These are phyloP conservation scores for Eimeria acervulina DNA, from an alignment of 169 alveolate genomes.

Conservation along the genomic window DNA sequence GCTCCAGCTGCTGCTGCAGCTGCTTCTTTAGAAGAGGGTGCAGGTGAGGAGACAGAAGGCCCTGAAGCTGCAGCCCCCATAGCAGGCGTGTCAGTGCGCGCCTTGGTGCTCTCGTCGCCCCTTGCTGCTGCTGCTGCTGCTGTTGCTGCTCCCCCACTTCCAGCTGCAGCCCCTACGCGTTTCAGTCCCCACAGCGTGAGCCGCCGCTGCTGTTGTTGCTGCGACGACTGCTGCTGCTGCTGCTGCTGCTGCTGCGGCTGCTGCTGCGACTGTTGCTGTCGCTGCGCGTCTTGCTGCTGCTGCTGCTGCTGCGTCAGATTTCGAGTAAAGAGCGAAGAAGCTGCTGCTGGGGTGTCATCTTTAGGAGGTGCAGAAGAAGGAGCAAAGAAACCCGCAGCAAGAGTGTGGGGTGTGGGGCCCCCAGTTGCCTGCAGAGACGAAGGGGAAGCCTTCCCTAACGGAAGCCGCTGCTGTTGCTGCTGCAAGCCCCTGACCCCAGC, in stretches of 20 bases:
- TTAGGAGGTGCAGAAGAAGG: constrained; percentile 64
- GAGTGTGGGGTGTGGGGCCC: constrained; percentile 66
- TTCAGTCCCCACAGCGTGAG: constrained; percentile 56
- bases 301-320: constrained; percentile 68
- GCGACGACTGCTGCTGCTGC: constrained; percentile 40
- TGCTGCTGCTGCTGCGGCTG: constrained; percentile 47
- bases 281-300: constrained; percentile 24
- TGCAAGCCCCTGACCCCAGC: not conserved
- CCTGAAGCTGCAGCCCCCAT: not conserved
- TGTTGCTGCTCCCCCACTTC: constrained; percentile 30
- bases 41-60: not conserved
- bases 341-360: constrained; percentile 17
- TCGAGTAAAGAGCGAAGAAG: constrained; percentile 43
- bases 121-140: constrained; percentile 68
- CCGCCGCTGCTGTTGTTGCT: constrained; percentile 46
- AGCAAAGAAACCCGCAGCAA: constrained; percentile 61
- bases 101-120: constrained; percentile 46
- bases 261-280: constrained; percentile 30
- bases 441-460: constrained; percentile 25
- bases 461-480: constrained; percentile 64
- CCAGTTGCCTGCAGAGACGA: constrained; percentile 25
- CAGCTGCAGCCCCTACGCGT: constrained; percentile 61
- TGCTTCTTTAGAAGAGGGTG: not conserved
- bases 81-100: constrained; percentile 2
- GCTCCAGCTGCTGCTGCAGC: not conserved